A percentile compares a stretch with the other conserved stretches of the same genome.
phyloP scores from a whole-genome alignment of 2,329 filamentous ascomycete species.

The Exophiala xenobiotica region DNA sequence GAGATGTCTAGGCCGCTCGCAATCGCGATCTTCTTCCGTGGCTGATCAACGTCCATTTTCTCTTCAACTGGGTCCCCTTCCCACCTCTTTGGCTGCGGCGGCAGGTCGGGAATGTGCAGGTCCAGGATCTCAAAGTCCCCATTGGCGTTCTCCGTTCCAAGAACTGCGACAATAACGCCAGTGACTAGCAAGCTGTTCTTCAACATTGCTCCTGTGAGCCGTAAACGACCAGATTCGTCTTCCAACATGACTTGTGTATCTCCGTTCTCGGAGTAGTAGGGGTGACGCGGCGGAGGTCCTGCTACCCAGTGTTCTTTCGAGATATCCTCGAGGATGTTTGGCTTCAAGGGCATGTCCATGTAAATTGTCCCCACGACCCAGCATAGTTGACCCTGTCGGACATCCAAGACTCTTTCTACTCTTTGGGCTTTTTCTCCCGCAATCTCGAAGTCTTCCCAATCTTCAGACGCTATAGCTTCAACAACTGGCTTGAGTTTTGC shows the following conservation, averaged over 20 bases:
- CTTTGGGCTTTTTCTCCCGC: constrained; percentile 71
- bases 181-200: constrained; percentile 75
- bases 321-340: constrained; percentile 92
- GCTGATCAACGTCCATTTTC: constrained; percentile 27
- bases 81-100: constrained; percentile 80
- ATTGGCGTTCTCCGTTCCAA: constrained; percentile 89
- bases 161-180: constrained; percentile 87
- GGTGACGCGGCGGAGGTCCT: constrained; percentile 71
- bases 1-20: constrained; percentile 86
- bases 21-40: constrained; percentile 73
- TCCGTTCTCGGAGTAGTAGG: constrained; percentile 66
- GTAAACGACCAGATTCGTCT: constrained; percentile 88
- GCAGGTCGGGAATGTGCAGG: constrained; percentile 81
- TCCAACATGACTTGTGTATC: constrained; percentile 80
- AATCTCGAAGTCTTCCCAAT: constrained; percentile 76
- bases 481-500: constrained; percentile 82
- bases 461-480: constrained; percentile 68
- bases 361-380: constrained; percentile 95
- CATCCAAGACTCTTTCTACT: constrained; percentile 88
- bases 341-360: constrained; percentile 95
- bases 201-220: constrained; percentile 70
- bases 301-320: constrained; percentile 94
- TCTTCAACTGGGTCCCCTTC: constrained; percentile 57
- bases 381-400: constrained; percentile 90
- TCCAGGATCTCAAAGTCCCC: constrained; percentile 93